Percentiles rank a stretch among this genome's conserved stretches.
These are phyloP conservation scores for Thecaphora frezii DNA, from an alignment of 1,284 basidiomycete genomes.

Conservation along the genomic window DNA sequence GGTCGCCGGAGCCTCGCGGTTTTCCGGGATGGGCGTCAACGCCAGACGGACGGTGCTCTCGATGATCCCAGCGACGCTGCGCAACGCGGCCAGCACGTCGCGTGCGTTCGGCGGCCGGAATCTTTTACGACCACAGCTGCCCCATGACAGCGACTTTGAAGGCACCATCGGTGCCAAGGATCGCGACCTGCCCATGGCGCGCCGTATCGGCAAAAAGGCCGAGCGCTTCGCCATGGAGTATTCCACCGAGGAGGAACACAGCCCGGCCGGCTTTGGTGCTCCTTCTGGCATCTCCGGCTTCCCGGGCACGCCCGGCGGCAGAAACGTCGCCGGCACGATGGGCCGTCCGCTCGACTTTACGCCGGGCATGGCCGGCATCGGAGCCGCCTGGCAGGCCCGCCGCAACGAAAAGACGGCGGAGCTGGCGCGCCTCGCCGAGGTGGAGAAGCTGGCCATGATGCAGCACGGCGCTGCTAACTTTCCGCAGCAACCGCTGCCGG, in stretches of 20 bases:
- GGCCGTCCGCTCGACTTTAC: slow-evolving; percentile 11
- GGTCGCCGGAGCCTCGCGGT: slow-evolving; percentile 19
- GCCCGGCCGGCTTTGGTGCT: slow-evolving; percentile 5
- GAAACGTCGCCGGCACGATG: neutral
- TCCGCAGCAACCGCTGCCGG: neutral
- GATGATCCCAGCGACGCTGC: slow-evolving; percentile 29
- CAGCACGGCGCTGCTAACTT: neutral
- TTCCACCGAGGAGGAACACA: slow-evolving; percentile 27
- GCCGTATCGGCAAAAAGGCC: slow-evolving; percentile 22
- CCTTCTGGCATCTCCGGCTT: too few relatives aligned
- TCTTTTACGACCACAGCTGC: too few relatives aligned
- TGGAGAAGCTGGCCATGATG: neutral
- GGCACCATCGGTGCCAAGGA: slow-evolving; percentile 45
- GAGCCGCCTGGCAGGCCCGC: slow-evolving; percentile 16
- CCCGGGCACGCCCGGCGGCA: neutral
- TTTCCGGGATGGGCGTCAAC: slow-evolving; percentile 23
- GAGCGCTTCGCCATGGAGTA: slow-evolving; percentile 30
- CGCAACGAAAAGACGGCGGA: neutral
- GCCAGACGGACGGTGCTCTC: slow-evolving; percentile 28
- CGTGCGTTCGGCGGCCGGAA: too few relatives aligned
- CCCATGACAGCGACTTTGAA: slow-evolving; percentile 46
- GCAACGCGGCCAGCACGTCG: slow-evolving; percentile 26
- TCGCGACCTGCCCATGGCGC: slow-evolving; percentile 40
- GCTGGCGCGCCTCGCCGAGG: neutral
- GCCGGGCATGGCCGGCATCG: slow-evolving; percentile 26